Evolutionary conservation across 2,329 filamentous ascomycete species (phyloP).

Genomic region (Talaromyces verruculosus): DNA sequence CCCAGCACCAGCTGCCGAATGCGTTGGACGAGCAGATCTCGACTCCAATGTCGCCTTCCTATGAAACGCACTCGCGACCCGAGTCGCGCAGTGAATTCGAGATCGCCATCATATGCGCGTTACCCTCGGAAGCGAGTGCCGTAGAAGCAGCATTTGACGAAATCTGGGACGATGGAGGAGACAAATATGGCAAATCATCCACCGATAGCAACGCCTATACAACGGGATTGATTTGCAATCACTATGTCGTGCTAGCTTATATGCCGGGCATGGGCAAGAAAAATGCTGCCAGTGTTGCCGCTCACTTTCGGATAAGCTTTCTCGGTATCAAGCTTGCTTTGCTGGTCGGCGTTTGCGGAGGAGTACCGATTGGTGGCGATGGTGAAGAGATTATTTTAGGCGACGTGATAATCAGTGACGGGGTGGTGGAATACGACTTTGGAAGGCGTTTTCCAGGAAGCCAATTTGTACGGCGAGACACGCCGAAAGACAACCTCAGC

Average conservation of each 20-base stretch:
- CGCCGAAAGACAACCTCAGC: not conserved
- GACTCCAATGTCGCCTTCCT: not conserved
- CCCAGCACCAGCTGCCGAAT: not conserved
- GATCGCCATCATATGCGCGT: conserved; percentile 3
- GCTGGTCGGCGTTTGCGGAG: conserved; percentile 44
- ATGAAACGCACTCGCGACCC: not conserved
- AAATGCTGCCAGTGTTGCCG: conserved; percentile 16
- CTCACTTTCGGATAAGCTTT: conserved; percentile 36
- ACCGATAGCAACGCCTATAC: conserved; percentile 34
- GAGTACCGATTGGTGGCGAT: conserved; percentile 23
- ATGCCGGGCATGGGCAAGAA: conserved; percentile 22
- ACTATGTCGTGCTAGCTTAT: conserved; percentile 39
- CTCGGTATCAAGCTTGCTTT: conserved; percentile 34
- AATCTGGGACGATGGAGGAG: not conserved
- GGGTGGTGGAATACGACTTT: not conserved
- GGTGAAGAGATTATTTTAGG: conserved; percentile 23
- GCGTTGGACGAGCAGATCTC: not conserved
- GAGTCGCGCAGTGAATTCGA: conserved; percentile 1
- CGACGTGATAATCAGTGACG: conserved; percentile 26
- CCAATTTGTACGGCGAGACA: not conserved
- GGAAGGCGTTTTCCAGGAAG: not conserved
- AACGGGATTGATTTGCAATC: conserved; percentile 33
- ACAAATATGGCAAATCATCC: not conserved
- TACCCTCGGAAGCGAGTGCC: conserved; percentile 2
- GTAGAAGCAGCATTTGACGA: conserved; percentile 6